Evolutionary conservation across 225 moss, liverwort and hornwort species (phyloP).

Genomic region (Takakia lepidozioides): DNA sequence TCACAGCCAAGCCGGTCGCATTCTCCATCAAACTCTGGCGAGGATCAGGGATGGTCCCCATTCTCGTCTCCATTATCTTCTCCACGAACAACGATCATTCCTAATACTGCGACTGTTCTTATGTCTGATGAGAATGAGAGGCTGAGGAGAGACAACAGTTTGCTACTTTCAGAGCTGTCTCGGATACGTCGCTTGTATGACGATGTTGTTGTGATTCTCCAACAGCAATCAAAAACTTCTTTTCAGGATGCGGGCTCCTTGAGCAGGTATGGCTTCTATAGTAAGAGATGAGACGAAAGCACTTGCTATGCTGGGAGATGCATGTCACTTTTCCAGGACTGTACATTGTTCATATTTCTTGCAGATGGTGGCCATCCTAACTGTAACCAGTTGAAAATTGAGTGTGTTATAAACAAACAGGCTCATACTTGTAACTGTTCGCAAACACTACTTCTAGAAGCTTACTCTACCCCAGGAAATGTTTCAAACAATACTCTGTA

Average conservation of each 20-base stretch:
- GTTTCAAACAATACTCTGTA: too few relatives aligned
- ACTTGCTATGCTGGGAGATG: too few relatives aligned
- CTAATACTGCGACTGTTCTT: constrained; percentile 19
- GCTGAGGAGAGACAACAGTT: constrained; percentile 63
- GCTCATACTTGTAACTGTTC: too few relatives aligned
- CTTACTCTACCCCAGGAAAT: too few relatives aligned
- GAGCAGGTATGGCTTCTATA: too few relatives aligned
- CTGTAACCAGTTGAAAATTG: too few relatives aligned
- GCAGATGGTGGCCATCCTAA: too few relatives aligned
- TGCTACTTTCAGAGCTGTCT: constrained; percentile 57
- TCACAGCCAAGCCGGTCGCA: constrained; percentile 48
- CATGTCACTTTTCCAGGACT: too few relatives aligned
- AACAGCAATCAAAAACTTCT: constrained; percentile 61
- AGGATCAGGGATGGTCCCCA: constrained; percentile 70
- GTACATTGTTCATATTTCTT: too few relatives aligned
- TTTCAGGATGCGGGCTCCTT: constrained; percentile 43
- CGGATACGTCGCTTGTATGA: constrained; percentile 61
- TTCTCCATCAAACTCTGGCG: constrained; percentile 66
- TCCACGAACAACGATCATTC: constrained; percentile 33
- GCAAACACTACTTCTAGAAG: too few relatives aligned
- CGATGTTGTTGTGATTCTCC: constrained; percentile 64
- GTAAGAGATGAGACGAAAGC: too few relatives aligned
- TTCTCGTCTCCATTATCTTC: constrained; percentile 67
- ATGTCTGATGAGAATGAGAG: constrained; percentile 71
- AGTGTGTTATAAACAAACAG: too few relatives aligned